Evolutionary conservation across 202 grass and related monocot species (phyloP).

Genomic region (Bolboschoenoplectus hybrid): DNA sequence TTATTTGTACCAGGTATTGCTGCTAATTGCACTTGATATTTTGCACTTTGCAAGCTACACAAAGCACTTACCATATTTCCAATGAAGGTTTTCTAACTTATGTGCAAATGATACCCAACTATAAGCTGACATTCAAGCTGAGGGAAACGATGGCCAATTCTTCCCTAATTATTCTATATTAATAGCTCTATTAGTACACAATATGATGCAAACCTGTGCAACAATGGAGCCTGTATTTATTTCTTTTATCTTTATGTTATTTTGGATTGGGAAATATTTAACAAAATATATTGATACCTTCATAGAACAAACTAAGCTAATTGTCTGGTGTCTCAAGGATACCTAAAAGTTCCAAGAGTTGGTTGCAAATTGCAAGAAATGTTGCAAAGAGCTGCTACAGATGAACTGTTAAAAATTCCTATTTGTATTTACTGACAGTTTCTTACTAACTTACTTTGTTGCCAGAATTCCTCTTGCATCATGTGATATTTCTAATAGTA

Average conservation of each 20-base stretch:
- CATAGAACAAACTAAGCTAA: conserved; percentile 1
- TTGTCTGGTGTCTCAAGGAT: background rate
- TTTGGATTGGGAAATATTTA: background rate
- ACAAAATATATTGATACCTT: background rate
- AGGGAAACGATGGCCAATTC: background rate
- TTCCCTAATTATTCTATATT: background rate
- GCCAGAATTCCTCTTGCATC: conserved; percentile 76
- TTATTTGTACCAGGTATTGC: background rate
- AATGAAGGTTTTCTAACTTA: background rate
- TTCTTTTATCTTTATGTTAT: background rate
- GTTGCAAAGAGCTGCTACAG: background rate
- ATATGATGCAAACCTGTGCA: background rate
- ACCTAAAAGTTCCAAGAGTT: background rate
- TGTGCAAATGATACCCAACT: background rate
- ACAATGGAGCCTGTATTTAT: background rate
- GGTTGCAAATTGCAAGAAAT: background rate
- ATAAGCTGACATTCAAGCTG: background rate
- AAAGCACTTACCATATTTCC: background rate
- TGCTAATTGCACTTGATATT: background rate
- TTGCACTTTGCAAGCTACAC: background rate
- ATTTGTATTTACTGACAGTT: background rate
- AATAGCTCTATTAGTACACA: background rate
- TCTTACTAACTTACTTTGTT: conserved; percentile 16
- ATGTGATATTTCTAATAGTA: conserved; percentile 79
- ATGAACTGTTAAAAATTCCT: background rate